Evolutionary conservation across 2,329 filamentous ascomycete genomes (phyloP).

Genomic region (Aspergillus terreus): DNA sequence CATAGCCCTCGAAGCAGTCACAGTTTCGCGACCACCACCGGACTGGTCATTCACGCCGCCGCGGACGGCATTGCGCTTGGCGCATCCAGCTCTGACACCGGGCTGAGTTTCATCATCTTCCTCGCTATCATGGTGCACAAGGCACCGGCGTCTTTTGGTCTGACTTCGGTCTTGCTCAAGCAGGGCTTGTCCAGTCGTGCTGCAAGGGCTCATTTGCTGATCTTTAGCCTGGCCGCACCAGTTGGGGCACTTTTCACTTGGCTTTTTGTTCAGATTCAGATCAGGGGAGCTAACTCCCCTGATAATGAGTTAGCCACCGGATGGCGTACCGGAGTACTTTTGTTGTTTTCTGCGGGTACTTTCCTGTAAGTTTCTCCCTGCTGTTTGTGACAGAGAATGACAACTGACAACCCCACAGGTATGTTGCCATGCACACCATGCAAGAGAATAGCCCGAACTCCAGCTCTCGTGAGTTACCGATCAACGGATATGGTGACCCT

Average conservation of each 20-base stretch:
- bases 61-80: constrained; percentile 96
- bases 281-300: constrained; percentile 57
- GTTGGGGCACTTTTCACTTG: constrained; percentile 81
- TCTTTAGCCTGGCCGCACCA: constrained; percentile 90
- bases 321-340: constrained; percentile 88
- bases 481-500: constrained; percentile 42
- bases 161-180: constrained; percentile 85
- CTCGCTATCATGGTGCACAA: constrained; percentile 97
- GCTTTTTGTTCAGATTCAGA: constrained; percentile 68
- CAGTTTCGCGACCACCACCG: constrained; percentile 79
- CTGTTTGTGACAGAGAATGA: neutral
- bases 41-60: constrained; percentile 91
- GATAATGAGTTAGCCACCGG: constrained; percentile 59
- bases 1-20: constrained; percentile 36
- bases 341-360: constrained; percentile 93
- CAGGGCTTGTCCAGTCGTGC: constrained; percentile 86
- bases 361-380: constrained; percentile 67
- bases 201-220: constrained; percentile 76
- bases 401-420: constrained; percentile 50
- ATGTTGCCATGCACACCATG: constrained; percentile 99
- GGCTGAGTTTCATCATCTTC: constrained; percentile 87
- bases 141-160: constrained; percentile 88
- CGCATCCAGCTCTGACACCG: constrained; percentile 75
- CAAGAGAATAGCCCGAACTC: constrained; percentile 59
- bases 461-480: constrained; percentile 27